Evolutionary conservation across 495 filamentous ascomycete species (phyloP).

Genomic region (Talaromyces ruber): DNA sequence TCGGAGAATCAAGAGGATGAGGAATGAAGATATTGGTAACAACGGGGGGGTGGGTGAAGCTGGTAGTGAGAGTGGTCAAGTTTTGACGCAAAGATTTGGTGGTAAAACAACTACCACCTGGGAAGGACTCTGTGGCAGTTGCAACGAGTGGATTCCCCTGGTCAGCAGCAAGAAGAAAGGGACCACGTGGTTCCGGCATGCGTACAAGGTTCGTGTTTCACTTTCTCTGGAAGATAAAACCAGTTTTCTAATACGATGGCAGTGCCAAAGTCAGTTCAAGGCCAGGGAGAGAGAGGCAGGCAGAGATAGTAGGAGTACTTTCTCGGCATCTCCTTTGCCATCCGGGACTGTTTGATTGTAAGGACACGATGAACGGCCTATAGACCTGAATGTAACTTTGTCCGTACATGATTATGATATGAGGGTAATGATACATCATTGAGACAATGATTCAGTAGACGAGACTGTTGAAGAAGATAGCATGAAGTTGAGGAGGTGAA

Average conservation of each 20-base stretch:
- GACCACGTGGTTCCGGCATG: conserved; percentile 77
- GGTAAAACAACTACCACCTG: conserved; percentile 23
- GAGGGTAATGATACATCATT: neutral
- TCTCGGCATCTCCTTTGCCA: neutral
- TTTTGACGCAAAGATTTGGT: neutral
- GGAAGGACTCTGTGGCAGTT: conserved; percentile 71
- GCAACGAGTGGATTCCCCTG: conserved; percentile 69
- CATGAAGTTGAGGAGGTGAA: neutral
- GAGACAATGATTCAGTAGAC: no score
- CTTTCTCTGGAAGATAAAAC: neutral
- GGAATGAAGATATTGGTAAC: conserved; percentile 55
- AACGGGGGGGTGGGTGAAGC: neutral
- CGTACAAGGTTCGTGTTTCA: conserved; percentile 54
- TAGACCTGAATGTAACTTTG: neutral
- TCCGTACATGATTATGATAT: neutral
- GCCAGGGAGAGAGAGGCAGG: neutral
- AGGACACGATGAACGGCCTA: neutral
- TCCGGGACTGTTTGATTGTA: neutral
- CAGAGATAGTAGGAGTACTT: neutral
- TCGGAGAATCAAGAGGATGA: conserved; percentile 52
- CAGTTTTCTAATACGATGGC: neutral
- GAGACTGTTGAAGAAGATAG: neutral
- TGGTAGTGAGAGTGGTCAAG: neutral
- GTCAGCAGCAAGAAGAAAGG: conserved; percentile 82
- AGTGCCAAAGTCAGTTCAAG: neutral